phyloP scores from a whole-genome alignment of 208 protist species.

The Leishmania amazonensis region DNA sequence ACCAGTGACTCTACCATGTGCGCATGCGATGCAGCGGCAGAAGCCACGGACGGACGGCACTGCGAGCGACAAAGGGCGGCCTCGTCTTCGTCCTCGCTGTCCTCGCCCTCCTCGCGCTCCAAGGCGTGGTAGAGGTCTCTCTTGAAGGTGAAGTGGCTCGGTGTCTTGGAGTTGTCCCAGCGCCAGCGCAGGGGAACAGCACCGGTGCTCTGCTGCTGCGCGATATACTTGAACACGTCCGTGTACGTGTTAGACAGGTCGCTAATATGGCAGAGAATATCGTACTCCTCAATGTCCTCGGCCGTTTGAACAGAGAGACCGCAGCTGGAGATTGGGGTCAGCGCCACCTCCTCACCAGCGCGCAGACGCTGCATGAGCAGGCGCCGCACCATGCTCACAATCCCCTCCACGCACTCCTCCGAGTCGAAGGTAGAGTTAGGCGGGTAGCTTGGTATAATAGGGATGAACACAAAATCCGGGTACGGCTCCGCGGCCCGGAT shows the following conservation, averaged over 20 bases:
- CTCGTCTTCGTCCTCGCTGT: constrained; percentile 40
- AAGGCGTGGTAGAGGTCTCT: constrained; percentile 36
- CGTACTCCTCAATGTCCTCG: constrained; percentile 40
- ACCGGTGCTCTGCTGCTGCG: constrained; percentile 29
- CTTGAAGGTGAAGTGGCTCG: constrained; percentile 51
- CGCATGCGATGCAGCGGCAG: constrained; percentile 10
- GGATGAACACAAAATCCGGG: constrained; percentile 51
- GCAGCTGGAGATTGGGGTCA: constrained; percentile 25
- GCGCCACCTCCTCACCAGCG: constrained; percentile 38
- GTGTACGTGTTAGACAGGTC: constrained; percentile 31
- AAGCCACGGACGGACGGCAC: constrained; percentile 4
- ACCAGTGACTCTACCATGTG: constrained; percentile 25
- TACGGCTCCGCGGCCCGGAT: constrained; percentile 37
- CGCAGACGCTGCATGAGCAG: constrained; percentile 48
- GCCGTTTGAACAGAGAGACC: constrained; percentile 16
- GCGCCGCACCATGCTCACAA: constrained; percentile 45
- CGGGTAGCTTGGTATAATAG: constrained; percentile 47
- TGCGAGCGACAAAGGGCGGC: constrained; percentile 16
- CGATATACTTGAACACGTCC: constrained; percentile 49
- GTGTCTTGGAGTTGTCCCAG: constrained; percentile 53
- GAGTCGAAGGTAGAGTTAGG: constrained; percentile 44
- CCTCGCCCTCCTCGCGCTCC: constrained; percentile 40
- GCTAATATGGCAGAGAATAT: constrained; percentile 38
- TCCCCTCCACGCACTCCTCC: constrained; percentile 41
- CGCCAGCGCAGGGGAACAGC: constrained; percentile 39